Percentiles rank a stretch among this genome's conserved stretches.
Conservation (phyloP, 1,284 basidiomycete genomes). For the Fomitiporia mediterranea region DNA sequence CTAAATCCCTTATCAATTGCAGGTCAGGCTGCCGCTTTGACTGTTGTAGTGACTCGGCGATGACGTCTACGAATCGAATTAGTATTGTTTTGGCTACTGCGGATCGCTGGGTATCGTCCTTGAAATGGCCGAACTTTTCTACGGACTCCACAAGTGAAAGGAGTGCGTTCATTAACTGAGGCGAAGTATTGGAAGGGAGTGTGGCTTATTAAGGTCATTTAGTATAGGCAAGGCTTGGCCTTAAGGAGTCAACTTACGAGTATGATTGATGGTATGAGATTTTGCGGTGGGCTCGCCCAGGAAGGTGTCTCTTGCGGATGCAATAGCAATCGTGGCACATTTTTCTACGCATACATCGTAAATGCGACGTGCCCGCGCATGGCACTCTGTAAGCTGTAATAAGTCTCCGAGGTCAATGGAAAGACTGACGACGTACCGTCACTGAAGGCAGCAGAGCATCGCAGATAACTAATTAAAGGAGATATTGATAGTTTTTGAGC, state of each 20-base stretch:
- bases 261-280: neutral
- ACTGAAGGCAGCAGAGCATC: conserved; percentile 7
- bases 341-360: conserved; percentile 9
- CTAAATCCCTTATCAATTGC: conserved; percentile 11
- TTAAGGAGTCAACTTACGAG: neutral
- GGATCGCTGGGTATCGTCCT: neutral
- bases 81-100: conserved; percentile 7
- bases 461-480: conserved; percentile 1
- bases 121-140: conserved; percentile 15
- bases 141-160: conserved; percentile 14
- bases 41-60: neutral
- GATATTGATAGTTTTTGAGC: conserved; percentile 15
- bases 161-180: conserved; percentile 10
- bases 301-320: conserved; percentile 7
- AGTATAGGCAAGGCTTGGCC: no score
- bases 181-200: conserved; percentile 5
- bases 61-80: neutral
- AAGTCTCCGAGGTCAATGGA: neutral
- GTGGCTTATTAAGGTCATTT: neutral
- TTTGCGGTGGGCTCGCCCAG: neutral
- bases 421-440: conserved; percentile 8
- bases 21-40: neutral
- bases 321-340: conserved; percentile 3
- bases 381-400: neutral
- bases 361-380: conserved; percentile 1